phyloP scores from a whole-genome alignment of 768 basidiomycete genomes.

The Suillus subaureus region DNA sequence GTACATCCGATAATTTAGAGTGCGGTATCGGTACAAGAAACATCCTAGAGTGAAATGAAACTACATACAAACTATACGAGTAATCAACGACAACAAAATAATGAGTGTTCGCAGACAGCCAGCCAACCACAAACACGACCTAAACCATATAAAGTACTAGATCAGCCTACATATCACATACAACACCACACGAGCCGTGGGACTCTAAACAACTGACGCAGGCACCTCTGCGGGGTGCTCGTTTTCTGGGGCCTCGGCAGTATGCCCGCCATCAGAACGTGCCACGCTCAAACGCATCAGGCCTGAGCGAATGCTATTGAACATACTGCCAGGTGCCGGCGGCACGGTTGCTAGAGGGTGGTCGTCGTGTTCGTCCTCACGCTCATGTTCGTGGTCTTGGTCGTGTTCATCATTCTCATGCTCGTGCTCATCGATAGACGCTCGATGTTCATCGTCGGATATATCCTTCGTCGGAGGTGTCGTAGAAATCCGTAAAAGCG shows the following conservation, averaged over 20 bases:
- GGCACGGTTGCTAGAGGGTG: conserved; percentile 16
- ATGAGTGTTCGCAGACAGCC: neutral
- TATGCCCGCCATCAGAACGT: conserved; percentile 21
- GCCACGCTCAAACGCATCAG: conserved; percentile 25
- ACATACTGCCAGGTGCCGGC: conserved; percentile 20
- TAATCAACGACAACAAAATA: neutral
- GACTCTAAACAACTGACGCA: neutral
- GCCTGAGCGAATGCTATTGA: conserved; percentile 28
- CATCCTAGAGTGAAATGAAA: neutral
- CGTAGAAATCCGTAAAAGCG: conserved; percentile 81
- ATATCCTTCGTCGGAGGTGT: conserved; percentile 51
- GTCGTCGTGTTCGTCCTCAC: conserved; percentile 9
- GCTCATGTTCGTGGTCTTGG: conserved; percentile 17
- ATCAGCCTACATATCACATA: neutral
- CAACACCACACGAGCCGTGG: neutral
- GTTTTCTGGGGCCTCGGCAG: conserved; percentile 24
- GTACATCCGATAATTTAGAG: conserved; percentile 1
- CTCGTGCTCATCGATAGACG: conserved; percentile 31
- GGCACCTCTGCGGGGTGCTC: conserved; percentile 23
- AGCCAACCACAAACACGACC: neutral
- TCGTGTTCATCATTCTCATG: conserved; percentile 19
- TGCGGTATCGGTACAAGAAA: neutral
- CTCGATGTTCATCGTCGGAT: conserved; percentile 32
- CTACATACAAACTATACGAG: conserved; percentile 1
- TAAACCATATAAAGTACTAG: neutral